Conservation (phyloP, 2,329 filamentous ascomycete species). For the Talaromyces pinophilus region DNA sequence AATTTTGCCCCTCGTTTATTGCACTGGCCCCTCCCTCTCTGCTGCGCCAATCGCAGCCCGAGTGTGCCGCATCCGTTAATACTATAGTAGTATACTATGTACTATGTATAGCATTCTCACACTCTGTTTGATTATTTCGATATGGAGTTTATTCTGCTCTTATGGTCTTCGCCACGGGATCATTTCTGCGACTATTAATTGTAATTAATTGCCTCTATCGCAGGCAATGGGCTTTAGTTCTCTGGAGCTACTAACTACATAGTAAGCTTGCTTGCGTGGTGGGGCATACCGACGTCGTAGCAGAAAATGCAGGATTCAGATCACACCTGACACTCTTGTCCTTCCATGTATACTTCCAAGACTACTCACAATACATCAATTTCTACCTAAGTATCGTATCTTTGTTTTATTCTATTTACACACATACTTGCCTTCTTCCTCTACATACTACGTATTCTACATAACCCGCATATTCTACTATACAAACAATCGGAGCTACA, state of each 20-base stretch:
- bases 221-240: neutral
- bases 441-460: neutral
- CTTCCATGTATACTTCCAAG: no score
- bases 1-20: slow-evolving; percentile 17
- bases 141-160: neutral
- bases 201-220: no score
- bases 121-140: no score
- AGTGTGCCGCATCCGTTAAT: neutral
- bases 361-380: no score
- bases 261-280: neutral
- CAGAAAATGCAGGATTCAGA: slow-evolving; percentile 5
- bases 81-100: no score
- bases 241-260: neutral
- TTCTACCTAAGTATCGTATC: no score
- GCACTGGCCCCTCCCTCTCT: neutral
- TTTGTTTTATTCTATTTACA: neutral
- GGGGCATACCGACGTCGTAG: neutral
- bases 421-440: neutral
- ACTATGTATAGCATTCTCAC: no score
- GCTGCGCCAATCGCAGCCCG: slow-evolving; percentile 5
- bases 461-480: neutral
- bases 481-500: slow-evolving; percentile 2
- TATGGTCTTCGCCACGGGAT: no score
- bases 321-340: neutral
- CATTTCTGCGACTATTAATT: no score